Conservation (phyloP, 495 filamentous ascomycete genomes). For the Delitschia confertaspora region DNA sequence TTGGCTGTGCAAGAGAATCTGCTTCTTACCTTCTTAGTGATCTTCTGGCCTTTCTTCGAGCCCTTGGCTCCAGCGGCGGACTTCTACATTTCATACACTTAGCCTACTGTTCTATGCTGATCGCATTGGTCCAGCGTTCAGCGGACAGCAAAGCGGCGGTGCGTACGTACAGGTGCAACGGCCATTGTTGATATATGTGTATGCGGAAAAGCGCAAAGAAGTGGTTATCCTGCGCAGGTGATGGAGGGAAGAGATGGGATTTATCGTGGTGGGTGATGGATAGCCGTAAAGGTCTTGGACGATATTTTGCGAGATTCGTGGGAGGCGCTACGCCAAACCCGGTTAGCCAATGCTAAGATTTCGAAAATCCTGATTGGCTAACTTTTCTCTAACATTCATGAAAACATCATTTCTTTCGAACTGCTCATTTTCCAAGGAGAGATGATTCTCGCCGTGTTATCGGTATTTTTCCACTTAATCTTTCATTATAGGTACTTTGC, state of each 20-base stretch:
- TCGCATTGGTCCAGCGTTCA: slow-evolving; percentile 24
- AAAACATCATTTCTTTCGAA: too few relatives aligned
- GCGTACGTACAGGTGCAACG: slow-evolving; percentile 69
- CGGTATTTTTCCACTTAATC: too few relatives aligned
- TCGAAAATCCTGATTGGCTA: too few relatives aligned
- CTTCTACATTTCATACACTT: slow-evolving; percentile 61
- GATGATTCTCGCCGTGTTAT: too few relatives aligned
- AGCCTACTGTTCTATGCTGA: slow-evolving; percentile 81
- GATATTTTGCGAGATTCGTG: slow-evolving; percentile 11
- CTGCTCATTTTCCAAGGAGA: too few relatives aligned
- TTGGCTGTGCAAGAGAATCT: neutral
- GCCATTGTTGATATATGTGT: slow-evolving; percentile 44
- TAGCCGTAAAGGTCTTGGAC: neutral
- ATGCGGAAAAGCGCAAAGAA: slow-evolving; percentile 51
- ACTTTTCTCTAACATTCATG: too few relatives aligned
- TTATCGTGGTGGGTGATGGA: neutral
- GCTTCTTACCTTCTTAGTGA: slow-evolving; percentile 55
- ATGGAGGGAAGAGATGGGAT: slow-evolving; percentile 1
- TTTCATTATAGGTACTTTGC: too few relatives aligned
- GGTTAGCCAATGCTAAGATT: slow-evolving; percentile 9
- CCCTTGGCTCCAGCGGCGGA: slow-evolving; percentile 40
- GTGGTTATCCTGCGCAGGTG: slow-evolving; percentile 46
- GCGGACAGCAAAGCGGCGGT: slow-evolving; percentile 82
- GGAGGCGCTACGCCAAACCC: slow-evolving; percentile 3
- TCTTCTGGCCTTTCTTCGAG: slow-evolving; percentile 56